A percentile compares a stretch with the other conserved stretches of the same genome.
phyloP scores from a whole-genome alignment of 805 yeast species.

The Candida hungchunana region DNA sequence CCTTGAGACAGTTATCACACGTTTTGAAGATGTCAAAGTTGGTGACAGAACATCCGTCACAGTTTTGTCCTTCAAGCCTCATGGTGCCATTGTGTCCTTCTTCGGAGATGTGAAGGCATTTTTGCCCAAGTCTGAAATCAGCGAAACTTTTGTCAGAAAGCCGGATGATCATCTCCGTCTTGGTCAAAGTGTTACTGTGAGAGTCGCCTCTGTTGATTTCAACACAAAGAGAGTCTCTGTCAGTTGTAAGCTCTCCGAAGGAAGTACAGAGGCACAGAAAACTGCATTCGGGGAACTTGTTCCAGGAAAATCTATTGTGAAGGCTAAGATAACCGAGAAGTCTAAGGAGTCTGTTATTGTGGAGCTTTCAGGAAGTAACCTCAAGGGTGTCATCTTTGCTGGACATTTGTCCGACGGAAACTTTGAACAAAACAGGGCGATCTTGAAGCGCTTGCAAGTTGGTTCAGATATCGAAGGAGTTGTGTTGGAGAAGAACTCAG shows the following conservation, averaged over 20 bases:
- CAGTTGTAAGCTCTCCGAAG: conserved; percentile 65
- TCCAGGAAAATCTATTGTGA: conserved; percentile 59
- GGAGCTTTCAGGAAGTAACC: conserved; percentile 42
- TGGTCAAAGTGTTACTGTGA: conserved; percentile 81
- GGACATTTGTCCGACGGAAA: conserved; percentile 79
- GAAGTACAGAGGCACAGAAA: conserved; percentile 43
- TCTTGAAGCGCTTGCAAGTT: conserved; percentile 54
- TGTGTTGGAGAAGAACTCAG: conserved; percentile 61
- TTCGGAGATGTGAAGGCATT: conserved; percentile 76
- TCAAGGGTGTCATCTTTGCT: conserved; percentile 66
- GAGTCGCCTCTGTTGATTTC: conserved; percentile 53
- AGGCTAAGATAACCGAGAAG: conserved; percentile 65
- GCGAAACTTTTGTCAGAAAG: conserved; percentile 77
- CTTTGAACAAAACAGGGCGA: conserved; percentile 65
- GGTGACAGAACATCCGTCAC: conserved; percentile 63
- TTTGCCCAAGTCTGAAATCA: conserved; percentile 82
- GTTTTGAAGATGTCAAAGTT: conserved; percentile 51
- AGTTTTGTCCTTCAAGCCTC: conserved; percentile 62
- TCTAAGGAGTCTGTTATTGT: conserved; percentile 69
- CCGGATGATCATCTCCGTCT: conserved; percentile 74
- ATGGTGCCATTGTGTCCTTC: conserved; percentile 81
- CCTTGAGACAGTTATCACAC: conserved; percentile 33
- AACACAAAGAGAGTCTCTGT: conserved; percentile 56
- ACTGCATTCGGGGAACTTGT: conserved; percentile 42
- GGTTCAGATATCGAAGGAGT: conserved; percentile 60